These are phyloP conservation scores for Stevia rebaudiana DNA, from an alignment of 140 eudicot species.

Conservation along the genomic window DNA sequence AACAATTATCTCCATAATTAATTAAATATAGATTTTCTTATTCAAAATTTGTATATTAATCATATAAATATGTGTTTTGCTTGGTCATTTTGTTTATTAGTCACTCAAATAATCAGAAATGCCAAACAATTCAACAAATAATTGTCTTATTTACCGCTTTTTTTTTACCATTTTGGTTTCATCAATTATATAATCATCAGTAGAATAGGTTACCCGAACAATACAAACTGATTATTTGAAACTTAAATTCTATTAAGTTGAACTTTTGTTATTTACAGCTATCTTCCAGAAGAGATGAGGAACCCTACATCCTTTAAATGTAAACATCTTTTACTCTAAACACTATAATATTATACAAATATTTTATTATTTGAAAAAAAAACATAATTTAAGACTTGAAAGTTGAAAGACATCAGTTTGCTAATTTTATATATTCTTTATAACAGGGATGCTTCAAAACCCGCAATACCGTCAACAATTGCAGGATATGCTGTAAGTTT, in stretches of 20 bases:
- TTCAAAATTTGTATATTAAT: neutral
- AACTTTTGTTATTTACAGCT: conserved; percentile 38
- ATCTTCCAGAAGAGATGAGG: conserved; percentile 99
- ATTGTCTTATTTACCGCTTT: neutral
- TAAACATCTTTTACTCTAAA: conserved; percentile 24
- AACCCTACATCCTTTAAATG: conserved; percentile 91
- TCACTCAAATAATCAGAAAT: too few species aligned
- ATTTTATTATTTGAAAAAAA: neutral
- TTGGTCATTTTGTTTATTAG: neutral
- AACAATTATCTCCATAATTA: neutral
- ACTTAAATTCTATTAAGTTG: neutral
- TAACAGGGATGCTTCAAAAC: conserved; percentile 93
- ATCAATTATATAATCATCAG: neutral
- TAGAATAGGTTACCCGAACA: neutral
- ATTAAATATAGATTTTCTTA: neutral
- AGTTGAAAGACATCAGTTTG: neutral
- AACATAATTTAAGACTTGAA: neutral
- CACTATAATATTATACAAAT: neutral
- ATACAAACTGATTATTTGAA: neutral
- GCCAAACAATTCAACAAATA: neutral
- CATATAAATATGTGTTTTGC: neutral
- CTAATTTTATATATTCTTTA: neutral
- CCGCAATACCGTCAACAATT: conserved; percentile 93
- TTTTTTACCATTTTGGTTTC: neutral
- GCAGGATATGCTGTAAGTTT: conserved; percentile 89